Base-by-base conservation (phyloP, 768 basidiomycete genomes). In the Pleurotus citrinopileatus region DNA sequence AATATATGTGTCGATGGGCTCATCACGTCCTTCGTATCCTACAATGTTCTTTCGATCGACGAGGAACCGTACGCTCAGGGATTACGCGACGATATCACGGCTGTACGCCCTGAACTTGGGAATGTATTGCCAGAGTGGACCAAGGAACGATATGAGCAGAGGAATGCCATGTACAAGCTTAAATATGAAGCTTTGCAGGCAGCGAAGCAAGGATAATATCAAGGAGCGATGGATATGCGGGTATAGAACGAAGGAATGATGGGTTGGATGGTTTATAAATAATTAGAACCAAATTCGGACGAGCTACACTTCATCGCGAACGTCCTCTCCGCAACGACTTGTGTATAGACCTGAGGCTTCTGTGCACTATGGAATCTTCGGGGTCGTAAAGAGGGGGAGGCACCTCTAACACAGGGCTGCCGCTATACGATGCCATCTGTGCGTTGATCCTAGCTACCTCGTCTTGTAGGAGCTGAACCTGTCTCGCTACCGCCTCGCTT, bases 61-160 rank as follows among this genome's bases (percentile, higher is more conserved):
- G 76, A 77, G 58, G 64, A 71, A 59, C 63, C 57, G 4, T 76
- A 73, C 54, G 73, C 70, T 15, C 58, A 52, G n/a, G 64, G 48
- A 2, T 59, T 77, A 54, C 67, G 66, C 56, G 61, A 59, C 36
- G 76, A 73, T 27, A 60, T 77, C 13, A 65, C 67, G 2, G 47
- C 50, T 0, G 66, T 61, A 12, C 59, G 63, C 10, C 66, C 69
- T 4, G 70, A 68, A 38, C 59, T 71, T 26, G 65, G 64, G 20
- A 48, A 38, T 0, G 56, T 65, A 19, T 54, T 77, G 29, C 70
- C 73, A 6, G 57, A 65, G 13, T 77, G 75, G 74, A 67, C 59
- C 37, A 68, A 71, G 6, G 69, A 67, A 51, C 60, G 63, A 27
- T 68, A 63, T 44, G 59, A 59, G 40, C 38, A 55, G 36, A 61